These are phyloP conservation scores for Opeltia flavorubescens DNA, from an alignment of 495 filamentous ascomycete genomes.

Conservation along the genomic window DNA sequence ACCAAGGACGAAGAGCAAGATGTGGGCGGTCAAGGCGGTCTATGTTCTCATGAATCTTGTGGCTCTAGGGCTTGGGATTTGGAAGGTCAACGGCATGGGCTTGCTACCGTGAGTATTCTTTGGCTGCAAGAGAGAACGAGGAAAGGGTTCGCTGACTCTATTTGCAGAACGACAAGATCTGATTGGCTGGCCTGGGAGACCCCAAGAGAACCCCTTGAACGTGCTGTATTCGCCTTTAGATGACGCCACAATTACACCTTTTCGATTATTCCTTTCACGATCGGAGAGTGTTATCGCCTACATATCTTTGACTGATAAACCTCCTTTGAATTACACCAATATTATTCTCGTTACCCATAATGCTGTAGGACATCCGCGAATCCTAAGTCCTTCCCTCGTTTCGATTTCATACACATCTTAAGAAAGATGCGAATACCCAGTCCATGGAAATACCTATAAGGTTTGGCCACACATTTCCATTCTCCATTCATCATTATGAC, in stretches of 20 bases:
- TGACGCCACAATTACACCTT: background rate
- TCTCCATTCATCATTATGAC: too few relatives aligned
- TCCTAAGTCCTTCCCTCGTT: too few relatives aligned
- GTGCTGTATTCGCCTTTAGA: constrained; percentile 44
- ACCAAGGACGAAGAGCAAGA: constrained; percentile 52
- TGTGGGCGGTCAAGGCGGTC: constrained; percentile 68
- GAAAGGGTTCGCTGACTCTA: constrained; percentile 2
- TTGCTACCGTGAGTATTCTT: constrained; percentile 61
- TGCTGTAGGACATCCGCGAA: too few relatives aligned
- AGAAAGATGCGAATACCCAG: too few relatives aligned
- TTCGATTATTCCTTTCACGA: too few relatives aligned
- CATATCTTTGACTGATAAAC: too few relatives aligned
- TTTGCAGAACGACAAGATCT: constrained; percentile 68
- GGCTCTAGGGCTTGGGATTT: constrained; percentile 72
- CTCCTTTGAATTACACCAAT: too few relatives aligned
- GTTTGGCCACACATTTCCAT: too few relatives aligned
- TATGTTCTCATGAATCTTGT: constrained; percentile 80
- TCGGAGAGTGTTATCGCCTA: too few relatives aligned
- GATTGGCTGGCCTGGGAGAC: constrained; percentile 95
- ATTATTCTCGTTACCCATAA: too few relatives aligned
- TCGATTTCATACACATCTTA: too few relatives aligned
- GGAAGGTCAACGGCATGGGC: constrained; percentile 97
- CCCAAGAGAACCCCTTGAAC: constrained; percentile 61
- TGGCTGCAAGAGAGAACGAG: background rate
- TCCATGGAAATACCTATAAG: too few relatives aligned